Evolutionary conservation across 768 basidiomycete genomes (phyloP), one percentile per base, ranked within the genome.

Genomic region (Pleurotus eryngii): DNA sequence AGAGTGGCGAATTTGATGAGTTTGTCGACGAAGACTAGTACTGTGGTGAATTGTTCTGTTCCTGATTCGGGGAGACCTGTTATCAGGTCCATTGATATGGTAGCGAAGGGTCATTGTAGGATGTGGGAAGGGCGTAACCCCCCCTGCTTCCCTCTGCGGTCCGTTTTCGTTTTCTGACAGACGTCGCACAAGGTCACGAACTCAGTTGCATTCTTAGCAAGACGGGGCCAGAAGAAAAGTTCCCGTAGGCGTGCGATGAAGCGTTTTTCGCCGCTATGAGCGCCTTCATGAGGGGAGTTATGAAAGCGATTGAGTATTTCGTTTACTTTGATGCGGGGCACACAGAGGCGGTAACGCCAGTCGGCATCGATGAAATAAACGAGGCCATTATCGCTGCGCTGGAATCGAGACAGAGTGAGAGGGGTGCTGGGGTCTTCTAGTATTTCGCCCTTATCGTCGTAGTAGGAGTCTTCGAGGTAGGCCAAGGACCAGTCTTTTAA

Each of bases 11-110:
- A 63, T 35, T 68, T 68, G 2, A 67, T 68, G 1, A 71, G 59
- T 55, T 68, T 64, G 47, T 71, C 69, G 6, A 78, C 71, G 0
- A 80, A 63, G 0, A 66, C 67, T 4, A 70, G 30, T 0, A 70
- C 46, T 3, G 65, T 59, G 0, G 63, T 61, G 50, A 35, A 66
- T 7, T 56, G 51, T n/a, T 60, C 42, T 1, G 15, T 3, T 22
- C 61, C 64, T 0, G 65, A 68, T 0, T 57, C 46, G 3, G 68
- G 68, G 22, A 70, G 49, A 2, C 63, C 64, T 0, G 62, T 63
- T 5, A 70, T 68, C 0, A 70, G 9, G 39, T 67, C 65, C 30
- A 66, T 24, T 1, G 61, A 65, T 0, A 67, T 54, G 0, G 62
- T 61, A 0, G 57, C 51, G 50, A 66, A 69, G 3, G 65, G 67